phyloP scores from a whole-genome alignment of 2,329 filamentous ascomycete species.

The Neoscytalidium dimidiatum region DNA sequence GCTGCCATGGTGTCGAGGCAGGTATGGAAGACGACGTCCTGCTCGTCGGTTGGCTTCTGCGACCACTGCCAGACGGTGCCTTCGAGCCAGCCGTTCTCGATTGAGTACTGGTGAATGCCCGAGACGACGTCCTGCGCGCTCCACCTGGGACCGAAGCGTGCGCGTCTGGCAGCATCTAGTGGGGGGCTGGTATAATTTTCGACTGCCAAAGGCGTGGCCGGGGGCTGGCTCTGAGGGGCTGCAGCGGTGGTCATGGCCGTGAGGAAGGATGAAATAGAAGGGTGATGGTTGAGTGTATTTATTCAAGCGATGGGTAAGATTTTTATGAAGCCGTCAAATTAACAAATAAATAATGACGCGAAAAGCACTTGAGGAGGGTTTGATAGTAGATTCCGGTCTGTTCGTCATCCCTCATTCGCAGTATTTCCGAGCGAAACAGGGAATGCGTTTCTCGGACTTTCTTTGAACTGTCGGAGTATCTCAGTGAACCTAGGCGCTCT shows the following conservation, averaged over 20 bases:
- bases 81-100: background rate
- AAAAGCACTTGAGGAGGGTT: too few relatives aligned
- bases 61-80: background rate
- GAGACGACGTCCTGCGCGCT: background rate
- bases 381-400: background rate
- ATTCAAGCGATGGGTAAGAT: too few relatives aligned
- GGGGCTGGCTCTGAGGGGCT: too few relatives aligned
- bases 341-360: too few relatives aligned
- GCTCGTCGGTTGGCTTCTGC: background rate
- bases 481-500: background rate
- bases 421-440: background rate
- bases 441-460: background rate
- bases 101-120: background rate
- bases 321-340: too few relatives aligned
- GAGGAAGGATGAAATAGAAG: too few relatives aligned
- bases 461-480: background rate
- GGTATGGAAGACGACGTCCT: background rate
- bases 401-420: background rate
- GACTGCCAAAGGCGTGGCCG: too few relatives aligned
- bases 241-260: too few relatives aligned
- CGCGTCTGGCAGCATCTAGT: background rate
- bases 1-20: background rate
- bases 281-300: too few relatives aligned
- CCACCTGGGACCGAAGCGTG: background rate
- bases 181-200: background rate